Percentiles rank a stretch among this genome's conserved stretches.
phyloP scores from a whole-genome alignment of 306 rosid species.

The Morella rubra region DNA sequence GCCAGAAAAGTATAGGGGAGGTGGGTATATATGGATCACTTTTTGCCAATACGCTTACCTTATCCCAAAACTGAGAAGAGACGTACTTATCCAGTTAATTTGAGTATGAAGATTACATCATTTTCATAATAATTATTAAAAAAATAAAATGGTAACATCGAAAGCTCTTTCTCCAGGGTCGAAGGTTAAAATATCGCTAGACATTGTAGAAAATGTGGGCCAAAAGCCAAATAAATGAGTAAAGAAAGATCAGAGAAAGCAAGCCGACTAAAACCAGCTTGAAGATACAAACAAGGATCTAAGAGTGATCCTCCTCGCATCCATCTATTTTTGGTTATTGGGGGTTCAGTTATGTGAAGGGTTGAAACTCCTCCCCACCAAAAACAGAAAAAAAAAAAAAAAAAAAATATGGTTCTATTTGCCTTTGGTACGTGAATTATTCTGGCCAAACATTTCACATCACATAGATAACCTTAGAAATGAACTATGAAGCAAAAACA shows the following conservation, averaged over 20 bases:
- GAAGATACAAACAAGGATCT: too few species aligned
- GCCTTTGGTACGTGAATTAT: constrained; percentile 36
- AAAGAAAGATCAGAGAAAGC: not conserved
- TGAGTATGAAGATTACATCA: constrained; percentile 7
- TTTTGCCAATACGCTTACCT: too few species aligned
- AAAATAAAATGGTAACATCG: constrained; percentile 14
- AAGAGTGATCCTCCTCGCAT: not conserved
- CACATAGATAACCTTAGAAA: not conserved
- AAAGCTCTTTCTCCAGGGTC: constrained; percentile 18
- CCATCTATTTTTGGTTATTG: not conserved
- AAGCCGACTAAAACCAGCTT: not conserved
- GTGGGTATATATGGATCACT: too few species aligned
- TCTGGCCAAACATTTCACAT: constrained; percentile 4
- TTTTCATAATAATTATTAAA: constrained; percentile 2
- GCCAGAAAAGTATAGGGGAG: too few species aligned
- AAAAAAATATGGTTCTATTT: constrained; percentile 43
- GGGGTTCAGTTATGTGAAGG: not conserved
- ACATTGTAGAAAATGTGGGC: not conserved
- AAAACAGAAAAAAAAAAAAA: not conserved
- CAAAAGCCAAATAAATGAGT: not conserved
- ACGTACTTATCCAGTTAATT: constrained; percentile 21
- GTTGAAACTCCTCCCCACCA: not conserved
- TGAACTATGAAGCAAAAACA: not conserved
- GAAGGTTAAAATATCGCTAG: not conserved
- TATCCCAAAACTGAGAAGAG: not conserved